Evolutionary conservation across 2,329 filamentous ascomycete species (phyloP).

Genomic region (Aspergillus amoenus): DNA sequence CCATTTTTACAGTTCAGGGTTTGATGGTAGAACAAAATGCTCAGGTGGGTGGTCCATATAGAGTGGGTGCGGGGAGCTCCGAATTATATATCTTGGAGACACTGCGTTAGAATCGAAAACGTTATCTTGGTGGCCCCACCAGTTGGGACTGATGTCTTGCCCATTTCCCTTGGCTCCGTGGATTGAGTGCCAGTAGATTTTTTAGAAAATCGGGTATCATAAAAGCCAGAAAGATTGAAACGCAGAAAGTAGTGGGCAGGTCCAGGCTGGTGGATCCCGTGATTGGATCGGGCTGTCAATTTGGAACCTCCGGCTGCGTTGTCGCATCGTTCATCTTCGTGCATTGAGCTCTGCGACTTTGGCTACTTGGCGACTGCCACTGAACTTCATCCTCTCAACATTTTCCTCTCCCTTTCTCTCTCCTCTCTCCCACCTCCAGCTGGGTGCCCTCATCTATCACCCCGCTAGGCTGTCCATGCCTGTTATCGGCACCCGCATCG

Average conservation of each 20-base stretch:
- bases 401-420: neutral
- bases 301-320: neutral
- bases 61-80: neutral
- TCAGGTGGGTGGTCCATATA: neutral
- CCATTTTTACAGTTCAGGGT: constrained; percentile 15
- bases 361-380: neutral
- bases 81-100: neutral
- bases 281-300: constrained; percentile 2
- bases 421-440: neutral
- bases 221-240: neutral
- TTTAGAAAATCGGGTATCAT: neutral
- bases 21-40: no score
- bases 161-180: neutral
- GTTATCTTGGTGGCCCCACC: neutral
- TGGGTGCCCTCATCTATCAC: neutral
- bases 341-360: neutral
- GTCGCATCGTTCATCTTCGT: constrained; percentile 5
- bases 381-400: neutral
- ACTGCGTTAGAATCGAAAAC: neutral
- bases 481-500: constrained; percentile 26
- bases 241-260: neutral
- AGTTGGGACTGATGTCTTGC: neutral
- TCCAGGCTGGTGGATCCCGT: constrained; percentile 9
- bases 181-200: neutral
- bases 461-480: constrained; percentile 26